Conservation (phyloP, 805 yeast genomes). For the Pichia scutulata region DNA sequence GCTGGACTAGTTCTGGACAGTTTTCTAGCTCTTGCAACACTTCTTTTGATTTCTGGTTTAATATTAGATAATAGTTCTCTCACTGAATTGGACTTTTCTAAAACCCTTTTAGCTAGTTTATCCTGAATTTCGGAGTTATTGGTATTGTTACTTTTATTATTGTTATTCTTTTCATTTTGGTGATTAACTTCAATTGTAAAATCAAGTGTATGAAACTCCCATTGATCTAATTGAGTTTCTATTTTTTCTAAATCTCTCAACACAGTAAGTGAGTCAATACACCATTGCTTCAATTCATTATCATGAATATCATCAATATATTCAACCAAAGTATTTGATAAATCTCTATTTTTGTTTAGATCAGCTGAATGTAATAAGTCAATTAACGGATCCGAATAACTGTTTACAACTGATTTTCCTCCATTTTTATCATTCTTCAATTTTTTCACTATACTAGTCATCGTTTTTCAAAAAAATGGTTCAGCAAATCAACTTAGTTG, state of each 20-base stretch:
- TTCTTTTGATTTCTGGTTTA: constrained; percentile 34
- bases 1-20: constrained; percentile 28
- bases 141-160: constrained; percentile 13
- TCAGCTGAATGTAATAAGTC: constrained; percentile 41
- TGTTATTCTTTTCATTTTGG: neutral
- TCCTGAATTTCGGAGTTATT: constrained; percentile 17
- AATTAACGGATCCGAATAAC: constrained; percentile 37
- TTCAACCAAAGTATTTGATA: constrained; percentile 33
- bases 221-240: constrained; percentile 38
- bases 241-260: constrained; percentile 44
- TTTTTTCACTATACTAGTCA: neutral
- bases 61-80: constrained; percentile 41
- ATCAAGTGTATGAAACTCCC: constrained; percentile 51
- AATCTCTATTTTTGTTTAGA: constrained; percentile 33
- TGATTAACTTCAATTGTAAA: constrained; percentile 22
- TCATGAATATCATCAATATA: constrained; percentile 40
- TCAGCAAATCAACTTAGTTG: neutral
- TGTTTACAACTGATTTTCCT: constrained; percentile 18
- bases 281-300: constrained; percentile 37
- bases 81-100: constrained; percentile 22
- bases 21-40: constrained; percentile 30
- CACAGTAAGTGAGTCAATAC: constrained; percentile 40
- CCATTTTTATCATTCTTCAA: neutral
- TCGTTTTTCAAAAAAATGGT: neutral
- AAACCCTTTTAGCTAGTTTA: constrained; percentile 47